Conservation (phyloP, 2,329 filamentous ascomycete species). For the Fusarium domesticum region DNA sequence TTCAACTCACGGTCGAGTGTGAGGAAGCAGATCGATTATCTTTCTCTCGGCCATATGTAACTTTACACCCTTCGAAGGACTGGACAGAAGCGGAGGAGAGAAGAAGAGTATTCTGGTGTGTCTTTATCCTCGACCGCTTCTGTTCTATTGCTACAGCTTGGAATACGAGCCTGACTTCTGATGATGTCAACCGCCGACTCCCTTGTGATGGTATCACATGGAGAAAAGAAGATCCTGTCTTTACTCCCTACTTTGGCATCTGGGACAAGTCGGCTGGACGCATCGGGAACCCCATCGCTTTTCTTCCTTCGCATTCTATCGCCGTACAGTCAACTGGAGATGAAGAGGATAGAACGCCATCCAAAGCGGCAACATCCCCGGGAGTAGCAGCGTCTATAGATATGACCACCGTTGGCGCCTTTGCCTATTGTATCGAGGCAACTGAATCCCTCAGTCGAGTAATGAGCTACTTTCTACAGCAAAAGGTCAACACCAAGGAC, state of each 20-base stretch:
- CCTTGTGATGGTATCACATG: slow-evolving; percentile 39
- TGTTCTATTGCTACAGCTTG: slow-evolving; percentile 33
- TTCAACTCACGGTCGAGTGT: slow-evolving; percentile 29
- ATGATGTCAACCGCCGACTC: slow-evolving; percentile 36
- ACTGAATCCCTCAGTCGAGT: slow-evolving; percentile 43
- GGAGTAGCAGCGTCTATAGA: slow-evolving; percentile 23
- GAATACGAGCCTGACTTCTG: slow-evolving; percentile 37
- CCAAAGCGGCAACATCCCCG: slow-evolving; percentile 12
- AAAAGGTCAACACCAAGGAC: slow-evolving; percentile 37
- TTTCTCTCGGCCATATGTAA: slow-evolving; percentile 26
- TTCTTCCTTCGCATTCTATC: slow-evolving; percentile 25
- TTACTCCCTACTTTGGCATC: slow-evolving; percentile 41
- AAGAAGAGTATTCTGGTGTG: slow-evolving; percentile 37
- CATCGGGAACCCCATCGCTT: slow-evolving; percentile 35
- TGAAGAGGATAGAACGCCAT: slow-evolving; percentile 7
- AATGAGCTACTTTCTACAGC: slow-evolving; percentile 42
- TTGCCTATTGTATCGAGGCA: slow-evolving; percentile 43
- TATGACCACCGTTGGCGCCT: slow-evolving; percentile 39
- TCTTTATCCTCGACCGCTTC: slow-evolving; percentile 38
- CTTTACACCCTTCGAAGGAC: slow-evolving; percentile 27
- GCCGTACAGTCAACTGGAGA: slow-evolving; percentile 1
- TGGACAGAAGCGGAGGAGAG: slow-evolving; percentile 33
- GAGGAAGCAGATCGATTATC: slow-evolving; percentile 29
- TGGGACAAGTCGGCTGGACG: slow-evolving; percentile 36
- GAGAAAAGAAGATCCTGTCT: slow-evolving; percentile 35